phyloP scores from a whole-genome alignment of 2,329 filamentous ascomycete genomes.

The Ceratocystiopsis minuta region DNA sequence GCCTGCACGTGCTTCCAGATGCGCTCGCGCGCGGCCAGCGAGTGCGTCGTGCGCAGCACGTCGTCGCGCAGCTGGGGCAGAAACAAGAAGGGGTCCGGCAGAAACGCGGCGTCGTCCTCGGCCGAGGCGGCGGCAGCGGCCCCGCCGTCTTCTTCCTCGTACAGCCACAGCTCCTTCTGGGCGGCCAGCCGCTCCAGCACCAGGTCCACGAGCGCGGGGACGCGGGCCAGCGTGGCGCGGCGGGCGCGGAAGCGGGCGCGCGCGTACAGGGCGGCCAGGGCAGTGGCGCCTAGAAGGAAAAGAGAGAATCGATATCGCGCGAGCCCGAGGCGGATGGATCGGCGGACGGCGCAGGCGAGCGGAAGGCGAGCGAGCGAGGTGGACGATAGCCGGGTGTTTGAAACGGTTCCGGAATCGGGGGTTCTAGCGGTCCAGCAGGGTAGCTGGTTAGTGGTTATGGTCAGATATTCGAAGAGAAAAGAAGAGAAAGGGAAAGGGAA shows the following conservation, averaged over 20 bases:
- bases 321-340: conserved; percentile 63
- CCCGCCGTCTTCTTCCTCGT: conserved; percentile 20
- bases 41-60: conserved; percentile 67
- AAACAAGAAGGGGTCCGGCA: conserved; percentile 57
- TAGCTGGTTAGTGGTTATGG: conserved; percentile 66
- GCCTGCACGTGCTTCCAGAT: conserved; percentile 70
- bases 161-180: conserved; percentile 61
- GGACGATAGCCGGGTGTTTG: conserved; percentile 51
- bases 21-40: conserved; percentile 53
- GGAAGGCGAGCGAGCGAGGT: conserved; percentile 83
- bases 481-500: background rate
- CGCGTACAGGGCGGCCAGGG: conserved; percentile 40
- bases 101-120: conserved; percentile 36
- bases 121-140: conserved; percentile 10
- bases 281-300: conserved; percentile 41
- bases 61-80: conserved; percentile 84
- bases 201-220: conserved; percentile 71
- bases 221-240: conserved; percentile 47
- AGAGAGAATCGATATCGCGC: conserved; percentile 75
- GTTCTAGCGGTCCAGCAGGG: conserved; percentile 54
- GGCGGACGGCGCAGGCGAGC: conserved; percentile 62
- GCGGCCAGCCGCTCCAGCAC: conserved; percentile 65
- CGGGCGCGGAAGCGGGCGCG: conserved; percentile 45
- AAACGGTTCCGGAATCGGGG: conserved; percentile 42
- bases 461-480: conserved; percentile 17